Evolutionary conservation across 805 yeast species (phyloP).

Genomic region (Candida insectorum): DNA sequence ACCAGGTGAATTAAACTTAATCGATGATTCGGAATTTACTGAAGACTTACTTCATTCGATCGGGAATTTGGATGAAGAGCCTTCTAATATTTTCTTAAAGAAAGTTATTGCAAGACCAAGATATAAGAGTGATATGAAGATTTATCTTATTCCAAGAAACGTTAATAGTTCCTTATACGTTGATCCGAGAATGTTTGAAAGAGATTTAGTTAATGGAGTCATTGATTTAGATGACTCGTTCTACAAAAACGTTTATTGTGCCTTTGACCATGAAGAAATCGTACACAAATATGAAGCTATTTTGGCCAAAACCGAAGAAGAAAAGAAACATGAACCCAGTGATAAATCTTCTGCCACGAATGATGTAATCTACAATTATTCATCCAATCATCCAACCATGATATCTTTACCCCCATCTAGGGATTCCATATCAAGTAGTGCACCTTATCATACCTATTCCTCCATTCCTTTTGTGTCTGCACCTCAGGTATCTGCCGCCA

Average conservation of each 20-base stretch:
- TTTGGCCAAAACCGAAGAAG: too few species aligned
- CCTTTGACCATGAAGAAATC: slow-evolving; percentile 15
- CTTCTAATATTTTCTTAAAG: slow-evolving; percentile 50
- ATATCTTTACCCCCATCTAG: too few species aligned
- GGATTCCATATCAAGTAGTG: too few species aligned
- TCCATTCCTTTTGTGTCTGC: too few species aligned
- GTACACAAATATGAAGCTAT: too few species aligned
- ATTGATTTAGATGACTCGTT: slow-evolving; percentile 29
- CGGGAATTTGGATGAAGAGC: slow-evolving; percentile 41
- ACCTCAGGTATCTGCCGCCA: too few species aligned
- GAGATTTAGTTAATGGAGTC: slow-evolving; percentile 51
- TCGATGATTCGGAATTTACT: slow-evolving; percentile 46
- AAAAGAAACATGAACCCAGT: too few species aligned
- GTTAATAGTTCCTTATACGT: slow-evolving; percentile 40
- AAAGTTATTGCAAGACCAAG: slow-evolving; percentile 60
- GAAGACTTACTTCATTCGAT: slow-evolving; percentile 37
- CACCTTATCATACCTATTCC: too few species aligned
- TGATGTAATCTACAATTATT: too few species aligned
- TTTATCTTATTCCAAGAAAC: slow-evolving; percentile 49
- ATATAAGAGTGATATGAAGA: slow-evolving; percentile 60
- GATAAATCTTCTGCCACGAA: too few species aligned
- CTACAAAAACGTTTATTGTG: slow-evolving; percentile 15
- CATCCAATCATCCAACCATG: too few species aligned
- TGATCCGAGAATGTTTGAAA: slow-evolving; percentile 46
- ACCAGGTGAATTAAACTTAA: slow-evolving; percentile 48